Evolutionary conservation across 176 grass and related monocot genomes (phyloP).

Genomic region (Carex cristatella): DNA sequence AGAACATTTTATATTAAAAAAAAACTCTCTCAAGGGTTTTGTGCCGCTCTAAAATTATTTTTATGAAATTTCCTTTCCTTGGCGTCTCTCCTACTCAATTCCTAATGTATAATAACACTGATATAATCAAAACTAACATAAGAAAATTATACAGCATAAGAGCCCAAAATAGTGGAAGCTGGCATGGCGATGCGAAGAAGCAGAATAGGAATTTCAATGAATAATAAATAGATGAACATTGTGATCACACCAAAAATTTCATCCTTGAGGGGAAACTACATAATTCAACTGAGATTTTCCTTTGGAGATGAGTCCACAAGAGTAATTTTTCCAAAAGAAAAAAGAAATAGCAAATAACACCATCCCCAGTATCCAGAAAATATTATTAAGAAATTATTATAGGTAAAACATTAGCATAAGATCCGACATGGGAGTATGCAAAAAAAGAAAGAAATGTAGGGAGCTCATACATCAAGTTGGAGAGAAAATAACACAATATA

Average conservation of each 20-base stretch:
- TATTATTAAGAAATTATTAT: background rate
- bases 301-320: too few relatives aligned
- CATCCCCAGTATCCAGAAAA: background rate
- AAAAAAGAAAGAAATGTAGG: background rate
- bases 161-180: too few relatives aligned
- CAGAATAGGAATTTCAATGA: too few relatives aligned
- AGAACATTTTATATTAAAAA: background rate
- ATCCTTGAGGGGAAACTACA: too few relatives aligned
- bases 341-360: too few relatives aligned
- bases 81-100: background rate
- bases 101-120: background rate
- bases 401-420: background rate
- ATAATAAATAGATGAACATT: too few relatives aligned
- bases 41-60: background rate
- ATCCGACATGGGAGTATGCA: background rate
- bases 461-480: background rate
- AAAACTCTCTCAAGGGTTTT: background rate
- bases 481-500: background rate
- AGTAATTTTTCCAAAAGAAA: too few relatives aligned
- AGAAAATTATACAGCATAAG: background rate
- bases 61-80: background rate
- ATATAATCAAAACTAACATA: background rate
- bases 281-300: too few relatives aligned
- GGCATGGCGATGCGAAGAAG: too few relatives aligned
- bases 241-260: too few relatives aligned